phyloP scores from a whole-genome alignment of 2,329 filamentous ascomycete species.

The Colletotrichum sp. region DNA sequence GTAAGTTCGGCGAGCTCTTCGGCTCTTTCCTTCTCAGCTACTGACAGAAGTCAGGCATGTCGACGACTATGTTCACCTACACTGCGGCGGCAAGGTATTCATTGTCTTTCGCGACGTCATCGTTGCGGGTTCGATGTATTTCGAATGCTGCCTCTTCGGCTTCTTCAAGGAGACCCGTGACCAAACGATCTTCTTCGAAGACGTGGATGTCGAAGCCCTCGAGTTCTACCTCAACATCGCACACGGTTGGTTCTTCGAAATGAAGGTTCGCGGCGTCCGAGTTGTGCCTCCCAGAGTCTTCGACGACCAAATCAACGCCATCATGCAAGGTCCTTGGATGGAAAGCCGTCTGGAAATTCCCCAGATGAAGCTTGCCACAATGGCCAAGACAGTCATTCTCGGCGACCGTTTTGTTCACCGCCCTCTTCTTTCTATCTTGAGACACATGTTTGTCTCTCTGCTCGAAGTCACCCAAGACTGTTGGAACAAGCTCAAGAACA shows the following conservation, averaged over 20 bases:
- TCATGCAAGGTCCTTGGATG: background rate
- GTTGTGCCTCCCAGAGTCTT: background rate
- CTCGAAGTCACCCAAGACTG: background rate
- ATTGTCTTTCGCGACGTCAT: constrained; percentile 11
- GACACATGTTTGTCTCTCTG: constrained; percentile 7
- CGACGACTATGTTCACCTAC: background rate
- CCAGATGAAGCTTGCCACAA: background rate
- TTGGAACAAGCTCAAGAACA: background rate
- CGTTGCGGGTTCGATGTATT: constrained; percentile 7
- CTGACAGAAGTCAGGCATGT: background rate
- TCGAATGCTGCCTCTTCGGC: background rate
- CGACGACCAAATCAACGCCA: background rate
- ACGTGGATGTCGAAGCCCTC: background rate
- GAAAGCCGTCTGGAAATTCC: background rate
- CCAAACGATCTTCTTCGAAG: background rate
- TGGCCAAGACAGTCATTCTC: background rate
- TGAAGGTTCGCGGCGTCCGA: constrained; percentile 1
- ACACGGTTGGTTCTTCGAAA: constrained; percentile 17
- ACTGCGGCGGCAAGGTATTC: background rate
- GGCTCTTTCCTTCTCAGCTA: background rate
- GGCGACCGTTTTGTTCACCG: constrained; percentile 12
- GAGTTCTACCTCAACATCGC: constrained; percentile 5
- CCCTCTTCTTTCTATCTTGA: constrained; percentile 3
- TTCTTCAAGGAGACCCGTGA: constrained; percentile 2
- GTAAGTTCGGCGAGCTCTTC: background rate